Evolutionary conservation across 192 early-diverging fungal species (phyloP).

Genomic region (Gonapodya prolifera): DNA sequence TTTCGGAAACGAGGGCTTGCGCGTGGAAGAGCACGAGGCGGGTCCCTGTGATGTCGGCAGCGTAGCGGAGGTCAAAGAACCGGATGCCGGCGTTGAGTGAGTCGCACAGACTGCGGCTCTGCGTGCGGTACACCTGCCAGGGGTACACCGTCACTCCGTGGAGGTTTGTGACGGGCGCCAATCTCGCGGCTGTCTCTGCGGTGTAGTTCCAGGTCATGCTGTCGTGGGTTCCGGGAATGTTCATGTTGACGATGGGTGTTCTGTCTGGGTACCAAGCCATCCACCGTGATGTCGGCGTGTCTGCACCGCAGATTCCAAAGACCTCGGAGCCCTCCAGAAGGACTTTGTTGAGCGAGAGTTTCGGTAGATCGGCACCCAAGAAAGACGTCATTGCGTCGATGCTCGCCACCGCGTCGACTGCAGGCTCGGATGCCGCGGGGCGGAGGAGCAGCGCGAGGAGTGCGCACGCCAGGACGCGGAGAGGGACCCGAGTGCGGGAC

Average conservation of each 20-base stretch:
- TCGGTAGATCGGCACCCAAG: neutral
- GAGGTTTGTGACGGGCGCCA: neutral
- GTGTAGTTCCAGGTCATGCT: neutral
- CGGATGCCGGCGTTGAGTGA: neutral
- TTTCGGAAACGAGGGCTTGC: neutral
- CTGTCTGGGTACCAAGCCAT: neutral
- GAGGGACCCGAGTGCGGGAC: too few species aligned
- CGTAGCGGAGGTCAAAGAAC: neutral
- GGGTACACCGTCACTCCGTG: neutral
- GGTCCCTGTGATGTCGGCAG: neutral
- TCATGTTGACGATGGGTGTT: neutral
- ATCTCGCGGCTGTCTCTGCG: neutral
- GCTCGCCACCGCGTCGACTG: neutral
- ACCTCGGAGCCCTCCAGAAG: neutral
- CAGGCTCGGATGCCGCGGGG: too few species aligned
- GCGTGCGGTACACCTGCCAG: neutral
- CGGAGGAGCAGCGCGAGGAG: too few species aligned
- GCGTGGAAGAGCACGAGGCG: neutral
- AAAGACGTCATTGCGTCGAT: neutral
- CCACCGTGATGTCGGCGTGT: neutral
- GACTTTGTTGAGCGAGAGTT: neutral
- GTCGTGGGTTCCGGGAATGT: neutral
- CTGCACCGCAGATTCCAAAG: neutral
- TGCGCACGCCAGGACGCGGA: too few species aligned
- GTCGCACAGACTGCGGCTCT: neutral